These are phyloP conservation scores for Hyparrhenia diplandra DNA, from an alignment of 176 grass and related monocot species.

Conservation along the genomic window DNA sequence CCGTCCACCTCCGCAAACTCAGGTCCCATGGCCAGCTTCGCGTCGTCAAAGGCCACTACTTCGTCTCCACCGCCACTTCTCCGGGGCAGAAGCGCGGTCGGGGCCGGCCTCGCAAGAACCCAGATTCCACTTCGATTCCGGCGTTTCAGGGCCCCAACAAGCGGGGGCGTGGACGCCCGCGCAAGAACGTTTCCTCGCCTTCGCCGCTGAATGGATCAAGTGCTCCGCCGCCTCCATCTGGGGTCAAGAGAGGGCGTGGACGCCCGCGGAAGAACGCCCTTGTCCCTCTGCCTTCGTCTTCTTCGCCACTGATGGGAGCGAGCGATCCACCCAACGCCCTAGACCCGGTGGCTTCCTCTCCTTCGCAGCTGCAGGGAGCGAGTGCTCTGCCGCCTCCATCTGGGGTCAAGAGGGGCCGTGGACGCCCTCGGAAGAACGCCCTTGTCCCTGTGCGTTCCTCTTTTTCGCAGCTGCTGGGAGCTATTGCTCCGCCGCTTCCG, in stretches of 20 bases:
- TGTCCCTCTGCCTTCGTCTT: neutral
- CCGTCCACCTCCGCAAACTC: slow-evolving; percentile 49
- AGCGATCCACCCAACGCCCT: neutral
- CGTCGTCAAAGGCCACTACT: slow-evolving; percentile 26
- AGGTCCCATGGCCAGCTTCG: slow-evolving; percentile 21
- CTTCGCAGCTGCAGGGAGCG: neutral
- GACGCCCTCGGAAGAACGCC: neutral
- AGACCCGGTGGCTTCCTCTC: neutral
- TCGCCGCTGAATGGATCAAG: neutral
- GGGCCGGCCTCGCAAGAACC: slow-evolving; percentile 28
- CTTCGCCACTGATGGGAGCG: neutral
- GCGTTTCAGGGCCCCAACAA: neutral
- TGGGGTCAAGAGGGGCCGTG: slow-evolving; percentile 4
- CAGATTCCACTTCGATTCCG: neutral
- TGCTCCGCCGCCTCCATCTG: neutral
- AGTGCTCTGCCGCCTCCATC: neutral
- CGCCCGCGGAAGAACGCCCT: neutral
- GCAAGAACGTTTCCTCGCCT: neutral
- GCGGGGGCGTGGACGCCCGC: slow-evolving; percentile 18
- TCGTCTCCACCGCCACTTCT: slow-evolving; percentile 12
- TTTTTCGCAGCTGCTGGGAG: neutral
- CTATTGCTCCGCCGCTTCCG: neutral
- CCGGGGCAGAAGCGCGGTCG: slow-evolving; percentile 18
- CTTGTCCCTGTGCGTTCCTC: neutral
- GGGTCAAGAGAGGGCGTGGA: slow-evolving; percentile 9